Evolutionary conservation across 345 rosid genomes (phyloP).

Genomic region (Eucalyptus pauciflora): DNA sequence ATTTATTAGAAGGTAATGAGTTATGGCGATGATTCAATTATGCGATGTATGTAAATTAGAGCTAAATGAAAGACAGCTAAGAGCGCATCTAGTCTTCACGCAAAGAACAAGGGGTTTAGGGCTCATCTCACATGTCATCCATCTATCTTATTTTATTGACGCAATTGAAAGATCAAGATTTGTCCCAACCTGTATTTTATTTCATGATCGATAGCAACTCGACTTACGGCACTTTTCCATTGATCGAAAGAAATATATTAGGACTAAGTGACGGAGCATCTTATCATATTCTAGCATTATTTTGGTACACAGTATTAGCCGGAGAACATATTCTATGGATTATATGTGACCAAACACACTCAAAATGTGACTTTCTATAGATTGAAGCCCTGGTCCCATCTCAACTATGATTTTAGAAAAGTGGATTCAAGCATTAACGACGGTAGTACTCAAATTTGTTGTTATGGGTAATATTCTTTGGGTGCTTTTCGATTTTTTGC

Average conservation of each 20-base stretch:
- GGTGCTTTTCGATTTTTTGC: not conserved
- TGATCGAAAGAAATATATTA: not conserved
- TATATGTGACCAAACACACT: not conserved
- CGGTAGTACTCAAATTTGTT: not conserved
- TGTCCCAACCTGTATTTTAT: no score
- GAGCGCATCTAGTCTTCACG: accelerated
- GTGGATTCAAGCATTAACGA: not conserved
- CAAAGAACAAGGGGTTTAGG: no score
- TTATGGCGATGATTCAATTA: not conserved
- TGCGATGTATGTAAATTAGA: not conserved
- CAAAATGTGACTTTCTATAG: not conserved
- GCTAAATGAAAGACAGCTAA: not conserved
- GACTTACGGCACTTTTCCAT: no score
- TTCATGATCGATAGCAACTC: no score
- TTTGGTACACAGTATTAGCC: not conserved
- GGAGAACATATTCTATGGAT: not conserved
- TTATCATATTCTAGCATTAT: not conserved
- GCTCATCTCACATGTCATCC: no score
- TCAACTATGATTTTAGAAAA: not conserved
- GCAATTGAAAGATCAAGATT: no score
- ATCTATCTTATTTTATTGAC: no score
- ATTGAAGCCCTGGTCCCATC: not conserved
- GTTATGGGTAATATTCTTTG: not conserved
- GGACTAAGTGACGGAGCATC: not conserved
- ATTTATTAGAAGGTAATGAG: not conserved